phyloP scores from a whole-genome alignment of 805 yeast genomes.

The Hanseniaspora singularis region DNA sequence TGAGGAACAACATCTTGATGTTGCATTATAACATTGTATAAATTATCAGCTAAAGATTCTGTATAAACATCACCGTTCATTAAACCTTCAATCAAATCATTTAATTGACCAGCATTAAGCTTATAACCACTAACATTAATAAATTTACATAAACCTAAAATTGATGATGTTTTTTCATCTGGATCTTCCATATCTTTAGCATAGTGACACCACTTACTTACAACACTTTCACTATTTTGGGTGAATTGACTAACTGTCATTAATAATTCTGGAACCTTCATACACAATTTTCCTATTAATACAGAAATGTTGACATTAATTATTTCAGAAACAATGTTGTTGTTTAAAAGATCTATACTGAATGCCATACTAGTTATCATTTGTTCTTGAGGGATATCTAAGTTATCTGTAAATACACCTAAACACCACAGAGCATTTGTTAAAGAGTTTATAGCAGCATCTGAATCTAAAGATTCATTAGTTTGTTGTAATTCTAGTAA shows the following conservation, averaged over 20 bases:
- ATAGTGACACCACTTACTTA: slow-evolving; percentile 57
- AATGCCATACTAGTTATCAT: slow-evolving; percentile 18
- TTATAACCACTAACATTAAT: slow-evolving; percentile 28
- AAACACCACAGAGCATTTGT: slow-evolving; percentile 83
- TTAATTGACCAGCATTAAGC: slow-evolving; percentile 12
- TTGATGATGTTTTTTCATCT: slow-evolving; percentile 79
- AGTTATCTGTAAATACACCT: slow-evolving; percentile 69
- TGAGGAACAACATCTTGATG: slow-evolving; percentile 13
- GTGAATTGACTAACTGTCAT: slow-evolving; percentile 38
- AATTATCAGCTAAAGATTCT: slow-evolving; percentile 24
- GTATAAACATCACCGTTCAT: slow-evolving; percentile 24
- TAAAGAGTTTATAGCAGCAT: slow-evolving; percentile 27
- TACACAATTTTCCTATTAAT: slow-evolving; percentile 76
- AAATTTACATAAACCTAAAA: slow-evolving; percentile 67
- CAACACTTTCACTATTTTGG: slow-evolving; percentile 30
- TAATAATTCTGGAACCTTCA: slow-evolving; percentile 45
- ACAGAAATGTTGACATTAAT: slow-evolving; percentile 81
- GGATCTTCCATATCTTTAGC: slow-evolving; percentile 61
- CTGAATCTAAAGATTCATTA: slow-evolving; percentile 25
- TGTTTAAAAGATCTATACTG: slow-evolving; percentile 18
- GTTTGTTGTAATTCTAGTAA: slow-evolving; percentile 29
- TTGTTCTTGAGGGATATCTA: slow-evolving; percentile 25
- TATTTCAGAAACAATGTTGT: slow-evolving; percentile 29
- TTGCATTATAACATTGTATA: slow-evolving; percentile 22
- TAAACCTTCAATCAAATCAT: slow-evolving; percentile 24